Percentiles rank a stretch among this genome's conserved stretches.
Conservation (phyloP, 1,284 basidiomycete genomes). For the Pyrrhoderma lamaoense region DNA sequence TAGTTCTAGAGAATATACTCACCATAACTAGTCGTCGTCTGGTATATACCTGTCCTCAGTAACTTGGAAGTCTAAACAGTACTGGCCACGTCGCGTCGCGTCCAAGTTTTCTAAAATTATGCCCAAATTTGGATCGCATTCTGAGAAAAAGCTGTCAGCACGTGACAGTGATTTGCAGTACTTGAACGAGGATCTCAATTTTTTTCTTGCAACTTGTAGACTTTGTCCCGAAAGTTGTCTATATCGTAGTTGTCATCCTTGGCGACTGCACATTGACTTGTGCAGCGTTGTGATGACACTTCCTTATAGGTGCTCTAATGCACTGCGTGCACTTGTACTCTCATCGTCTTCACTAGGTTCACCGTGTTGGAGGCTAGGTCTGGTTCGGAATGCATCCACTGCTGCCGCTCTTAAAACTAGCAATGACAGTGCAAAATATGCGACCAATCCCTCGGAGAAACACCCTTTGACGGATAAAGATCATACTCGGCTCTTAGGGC, state of each 20-base stretch:
- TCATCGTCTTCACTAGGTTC: neutral
- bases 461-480: constrained; percentile 50
- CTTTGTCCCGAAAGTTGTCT: neutral
- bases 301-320: neutral
- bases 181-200: no score
- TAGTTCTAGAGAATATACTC: no score
- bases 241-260: neutral
- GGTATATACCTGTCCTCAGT: no score
- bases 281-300: constrained; percentile 13
- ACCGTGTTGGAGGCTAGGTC: neutral
- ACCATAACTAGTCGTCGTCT: no score
- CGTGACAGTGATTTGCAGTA: no score
- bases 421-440: constrained; percentile 1
- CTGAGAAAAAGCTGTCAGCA: no score
- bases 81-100: no score
- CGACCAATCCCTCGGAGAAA: neutral
- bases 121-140: no score
- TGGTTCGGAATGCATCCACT: constrained; percentile 7
- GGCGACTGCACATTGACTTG: constrained; percentile 16
- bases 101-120: no score
- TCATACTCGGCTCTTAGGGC: constrained; percentile 47
- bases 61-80: no score
- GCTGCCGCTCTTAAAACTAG: constrained; percentile 18
- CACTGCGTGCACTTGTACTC: neutral
- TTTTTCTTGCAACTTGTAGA: no score